phyloP scores from a whole-genome alignment of 352 stramenopile genomes.

The Globisporangium cylindrosporum region DNA sequence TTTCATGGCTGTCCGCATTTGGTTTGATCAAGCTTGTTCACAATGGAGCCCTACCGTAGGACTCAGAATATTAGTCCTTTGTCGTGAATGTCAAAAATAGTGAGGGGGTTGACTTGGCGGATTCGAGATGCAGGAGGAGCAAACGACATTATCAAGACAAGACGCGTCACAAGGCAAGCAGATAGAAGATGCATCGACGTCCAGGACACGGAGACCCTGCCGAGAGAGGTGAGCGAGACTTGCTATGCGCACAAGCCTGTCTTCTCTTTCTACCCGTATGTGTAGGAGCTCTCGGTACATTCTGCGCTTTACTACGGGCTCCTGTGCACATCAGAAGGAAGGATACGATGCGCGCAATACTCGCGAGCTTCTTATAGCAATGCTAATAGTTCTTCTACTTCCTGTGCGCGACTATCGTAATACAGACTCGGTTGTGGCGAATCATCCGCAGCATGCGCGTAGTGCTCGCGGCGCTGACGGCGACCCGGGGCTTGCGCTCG shows the following conservation, averaged over 20 bases:
- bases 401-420: background rate
- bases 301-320: background rate
- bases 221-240: conserved; percentile 10
- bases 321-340: background rate
- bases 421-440: conserved; percentile 1
- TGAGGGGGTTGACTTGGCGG: background rate
- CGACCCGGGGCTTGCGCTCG: conserved; percentile 52
- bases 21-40: no score
- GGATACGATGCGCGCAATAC: no score
- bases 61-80: background rate
- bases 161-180: background rate
- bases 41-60: background rate
- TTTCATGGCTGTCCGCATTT: background rate
- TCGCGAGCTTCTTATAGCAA: background rate
- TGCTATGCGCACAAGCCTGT: background rate
- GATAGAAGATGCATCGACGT: conserved; percentile 24
- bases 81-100: background rate
- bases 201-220: conserved; percentile 17
- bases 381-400: background rate
- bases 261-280: background rate
- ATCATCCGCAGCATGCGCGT: background rate
- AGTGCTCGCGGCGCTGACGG: conserved; percentile 9
- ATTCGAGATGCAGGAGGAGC: background rate
- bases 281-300: background rate
- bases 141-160: background rate